Evolutionary conservation across 225 moss, liverwort and hornwort species (phyloP), one percentile per base, ranked within the genome.

Genomic region (Ulota crispa): DNA sequence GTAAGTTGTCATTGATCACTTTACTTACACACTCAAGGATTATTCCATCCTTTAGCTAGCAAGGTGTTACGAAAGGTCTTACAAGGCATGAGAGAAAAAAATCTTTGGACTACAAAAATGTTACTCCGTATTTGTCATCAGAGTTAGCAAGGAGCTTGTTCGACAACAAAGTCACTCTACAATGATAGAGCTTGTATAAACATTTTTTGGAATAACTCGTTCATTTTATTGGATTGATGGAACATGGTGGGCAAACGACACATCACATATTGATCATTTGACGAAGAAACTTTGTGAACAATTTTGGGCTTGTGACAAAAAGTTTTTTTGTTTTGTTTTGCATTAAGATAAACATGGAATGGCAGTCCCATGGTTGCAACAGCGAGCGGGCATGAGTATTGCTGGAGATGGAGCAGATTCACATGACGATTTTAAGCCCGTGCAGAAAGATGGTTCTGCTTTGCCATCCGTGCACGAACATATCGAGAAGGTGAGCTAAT

Each of bases 361-460:
- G 76, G 75, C 83, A 85, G 83, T 67, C 8, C 56, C 83, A 64
- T 91, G 89, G 90, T 82, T 82, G 70, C 93, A 88, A 70, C 94
- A 90, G 57, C 89, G 86, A 82, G 88, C 82, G 73, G 80, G 88
- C 53, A 84, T 92, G 64, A 83, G 83, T 75, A 77, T 89, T 37
- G 83, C 87, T 42, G 91, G 94, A 6, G 92, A 94, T 79, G 92
- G 91, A 53, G 64, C 92, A 47, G 93, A 92, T 61, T 92, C 93
- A 14, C 95, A 95, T 76, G 92, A 96, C 64, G 95, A 95, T 87
- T 95, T 93, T 80, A 95, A 93, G 84, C 95, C 94, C 43, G 85
- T 91, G 74, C 83, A 82, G 20, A 92, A 89, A 83, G 83, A 86
- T 8, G 68, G 72, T 65, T 72, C 81, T 64, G 81, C 90, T 74